A percentile compares a stretch with the other conserved stretches of the same genome.
Evolutionary conservation across 257 asterid species (phyloP).

Genomic region (Salvia splendens): DNA sequence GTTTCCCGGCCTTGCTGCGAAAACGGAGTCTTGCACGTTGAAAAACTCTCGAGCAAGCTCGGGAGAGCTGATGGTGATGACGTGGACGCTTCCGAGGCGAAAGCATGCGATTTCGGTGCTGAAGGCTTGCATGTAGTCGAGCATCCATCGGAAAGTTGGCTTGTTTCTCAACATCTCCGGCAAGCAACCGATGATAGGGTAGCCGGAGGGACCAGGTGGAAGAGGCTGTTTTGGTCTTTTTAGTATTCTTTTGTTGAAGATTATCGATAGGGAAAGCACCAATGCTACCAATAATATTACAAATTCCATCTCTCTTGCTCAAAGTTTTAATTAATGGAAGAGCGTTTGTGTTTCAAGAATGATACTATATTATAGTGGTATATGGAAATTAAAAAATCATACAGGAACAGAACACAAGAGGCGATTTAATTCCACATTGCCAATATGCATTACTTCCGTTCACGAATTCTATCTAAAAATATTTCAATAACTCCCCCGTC

Average conservation of each 20-base stretch:
- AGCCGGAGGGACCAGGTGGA: slow-evolving; percentile 33
- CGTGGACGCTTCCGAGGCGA: slow-evolving; percentile 26
- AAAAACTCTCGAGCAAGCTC: slow-evolving; percentile 39
- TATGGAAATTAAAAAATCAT: no score
- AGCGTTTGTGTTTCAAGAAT: no score
- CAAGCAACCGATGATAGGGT: slow-evolving; percentile 34
- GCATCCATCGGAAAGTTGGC: slow-evolving; percentile 39
- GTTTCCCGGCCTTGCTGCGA: slow-evolving; percentile 32
- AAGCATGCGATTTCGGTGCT: slow-evolving; percentile 41
- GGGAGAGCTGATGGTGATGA: slow-evolving; percentile 34
- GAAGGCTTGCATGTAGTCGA: slow-evolving; percentile 22
- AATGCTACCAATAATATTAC: background rate
- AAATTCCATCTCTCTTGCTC: no score
- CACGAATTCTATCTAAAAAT: no score
- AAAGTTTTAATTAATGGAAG: no score
- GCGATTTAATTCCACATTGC: no score
- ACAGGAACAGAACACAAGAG: no score
- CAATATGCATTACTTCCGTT: no score
- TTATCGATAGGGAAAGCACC: background rate
- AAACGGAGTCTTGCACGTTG: slow-evolving; percentile 21
- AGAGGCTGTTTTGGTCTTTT: slow-evolving; percentile 14
- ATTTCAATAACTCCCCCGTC: no score
- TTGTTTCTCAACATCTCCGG: slow-evolving; percentile 18
- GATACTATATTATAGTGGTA: no score
- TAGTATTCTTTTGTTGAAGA: background rate